Evolutionary conservation across 179 eudicot genomes (phyloP).

Genomic region (Amaranthus tricolor): DNA sequence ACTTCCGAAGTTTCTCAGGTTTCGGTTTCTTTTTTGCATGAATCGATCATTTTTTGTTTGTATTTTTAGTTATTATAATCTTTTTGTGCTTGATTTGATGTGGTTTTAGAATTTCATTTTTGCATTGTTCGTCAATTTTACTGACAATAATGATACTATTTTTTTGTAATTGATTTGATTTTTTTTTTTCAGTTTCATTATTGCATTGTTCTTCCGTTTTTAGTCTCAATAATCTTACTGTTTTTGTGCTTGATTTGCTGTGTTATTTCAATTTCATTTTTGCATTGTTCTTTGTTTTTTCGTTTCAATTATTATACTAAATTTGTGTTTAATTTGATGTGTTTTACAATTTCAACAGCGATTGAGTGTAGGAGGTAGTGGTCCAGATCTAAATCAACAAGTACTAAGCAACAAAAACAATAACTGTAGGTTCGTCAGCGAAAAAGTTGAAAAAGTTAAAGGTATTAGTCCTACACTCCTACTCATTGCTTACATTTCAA

Average conservation of each 20-base stretch:
- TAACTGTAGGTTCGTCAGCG: slow-evolving; percentile 27
- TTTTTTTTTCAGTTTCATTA: neutral
- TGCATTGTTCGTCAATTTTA: neutral
- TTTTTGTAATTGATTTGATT: neutral
- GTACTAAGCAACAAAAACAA: slow-evolving; percentile 44
- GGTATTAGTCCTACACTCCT: slow-evolving; percentile 38
- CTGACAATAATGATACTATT: neutral
- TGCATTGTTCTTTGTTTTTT: neutral
- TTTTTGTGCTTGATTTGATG: neutral
- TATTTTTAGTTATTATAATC: neutral
- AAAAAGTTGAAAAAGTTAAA: slow-evolving; percentile 55
- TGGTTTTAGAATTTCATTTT: slow-evolving; percentile 7
- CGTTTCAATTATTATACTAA: neutral
- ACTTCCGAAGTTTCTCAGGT: slow-evolving; percentile 55
- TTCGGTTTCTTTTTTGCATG: neutral
- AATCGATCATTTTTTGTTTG: neutral
- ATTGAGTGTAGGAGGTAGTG: slow-evolving; percentile 39
- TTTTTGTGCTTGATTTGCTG: neutral
- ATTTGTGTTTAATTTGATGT: neutral
- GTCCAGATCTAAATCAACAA: slow-evolving; percentile 44
- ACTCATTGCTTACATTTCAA: neutral
- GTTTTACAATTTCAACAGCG: slow-evolving; percentile 39
- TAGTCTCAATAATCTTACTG: neutral
- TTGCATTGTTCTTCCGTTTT: neutral
- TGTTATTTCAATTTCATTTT: neutral